phyloP scores from a whole-genome alignment of 768 basidiomycete species.

The Galerina sulciceps region DNA sequence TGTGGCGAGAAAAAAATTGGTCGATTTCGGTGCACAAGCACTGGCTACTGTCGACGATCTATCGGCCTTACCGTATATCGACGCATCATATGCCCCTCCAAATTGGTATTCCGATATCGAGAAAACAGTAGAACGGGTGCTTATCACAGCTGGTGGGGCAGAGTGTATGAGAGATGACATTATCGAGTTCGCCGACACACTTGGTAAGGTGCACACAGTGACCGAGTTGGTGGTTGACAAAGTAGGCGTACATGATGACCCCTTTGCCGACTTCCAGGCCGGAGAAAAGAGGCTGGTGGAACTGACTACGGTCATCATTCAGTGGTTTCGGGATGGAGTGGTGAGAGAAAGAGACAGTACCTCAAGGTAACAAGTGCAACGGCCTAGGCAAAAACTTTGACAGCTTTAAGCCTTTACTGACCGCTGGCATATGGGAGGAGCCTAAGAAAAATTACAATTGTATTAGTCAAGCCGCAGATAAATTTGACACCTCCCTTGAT shows the following conservation, averaged over 20 bases:
- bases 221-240: conserved; percentile 17
- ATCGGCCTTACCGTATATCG: conserved; percentile 24
- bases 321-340: conserved; percentile 20
- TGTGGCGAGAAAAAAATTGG: conserved; percentile 6
- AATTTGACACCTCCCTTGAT: too few relatives aligned
- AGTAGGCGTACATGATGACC: conserved; percentile 21
- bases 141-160: conserved; percentile 29
- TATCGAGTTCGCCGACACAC: conserved; percentile 14
- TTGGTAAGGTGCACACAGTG: conserved; percentile 13
- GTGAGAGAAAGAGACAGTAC: not conserved
- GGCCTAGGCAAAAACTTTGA: not conserved
- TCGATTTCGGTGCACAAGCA: conserved; percentile 23
- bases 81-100: conserved; percentile 24
- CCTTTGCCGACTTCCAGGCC: conserved; percentile 19
- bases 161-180: conserved; percentile 32
- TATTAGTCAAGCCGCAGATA: too few relatives aligned
- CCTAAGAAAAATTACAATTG: too few relatives aligned
- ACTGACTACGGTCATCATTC: conserved; percentile 24
- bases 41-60: conserved; percentile 28
- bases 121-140: conserved; percentile 23
- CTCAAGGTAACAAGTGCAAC: not conserved
- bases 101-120: conserved; percentile 30
- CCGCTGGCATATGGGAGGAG: too few relatives aligned
- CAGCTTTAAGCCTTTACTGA: too few relatives aligned
- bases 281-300: conserved; percentile 21